Evolutionary conservation across 1,139 yeast species (phyloP).

Genomic region (Arxiozyma slooffiae): DNA sequence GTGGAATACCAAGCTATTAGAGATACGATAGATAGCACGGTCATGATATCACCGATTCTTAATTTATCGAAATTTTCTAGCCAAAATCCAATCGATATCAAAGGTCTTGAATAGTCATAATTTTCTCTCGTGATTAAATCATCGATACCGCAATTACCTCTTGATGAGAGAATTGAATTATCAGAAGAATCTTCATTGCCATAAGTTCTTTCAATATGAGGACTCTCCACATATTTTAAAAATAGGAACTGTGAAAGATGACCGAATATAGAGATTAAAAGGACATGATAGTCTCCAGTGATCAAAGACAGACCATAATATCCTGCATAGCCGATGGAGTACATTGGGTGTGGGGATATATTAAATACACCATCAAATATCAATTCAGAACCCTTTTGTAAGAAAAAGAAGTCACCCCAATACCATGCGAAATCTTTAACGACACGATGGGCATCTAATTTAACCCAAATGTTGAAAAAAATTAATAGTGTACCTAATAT

Average conservation of each 20-base stretch:
- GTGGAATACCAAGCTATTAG: slow-evolving; percentile 38
- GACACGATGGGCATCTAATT: slow-evolving; percentile 79
- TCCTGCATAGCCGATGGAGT: slow-evolving; percentile 82
- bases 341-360: slow-evolving; percentile 91
- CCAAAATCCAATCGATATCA: slow-evolving; percentile 38
- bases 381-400: slow-evolving; percentile 57
- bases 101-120: slow-evolving; percentile 44
- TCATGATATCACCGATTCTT: slow-evolving; percentile 56
- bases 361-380: slow-evolving; percentile 88
- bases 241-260: slow-evolving; percentile 75
- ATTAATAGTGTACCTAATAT: slow-evolving; percentile 45
- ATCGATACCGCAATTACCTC: slow-evolving; percentile 22
- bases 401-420: slow-evolving; percentile 89
- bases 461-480: slow-evolving; percentile 75
- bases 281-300: slow-evolving; percentile 64
- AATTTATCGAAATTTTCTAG: slow-evolving; percentile 53
- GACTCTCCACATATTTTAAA: slow-evolving; percentile 70
- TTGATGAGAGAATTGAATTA: neutral
- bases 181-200: slow-evolving; percentile 22
- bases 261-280: slow-evolving; percentile 63
- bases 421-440: slow-evolving; percentile 92
- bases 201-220: slow-evolving; percentile 79
- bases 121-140: slow-evolving; percentile 30
- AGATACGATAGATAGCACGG: slow-evolving; percentile 34
- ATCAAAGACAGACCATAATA: slow-evolving; percentile 78